phyloP scores from a whole-genome alignment of 148 eudicot genomes.

The Heliamphora exappendiculata region DNA sequence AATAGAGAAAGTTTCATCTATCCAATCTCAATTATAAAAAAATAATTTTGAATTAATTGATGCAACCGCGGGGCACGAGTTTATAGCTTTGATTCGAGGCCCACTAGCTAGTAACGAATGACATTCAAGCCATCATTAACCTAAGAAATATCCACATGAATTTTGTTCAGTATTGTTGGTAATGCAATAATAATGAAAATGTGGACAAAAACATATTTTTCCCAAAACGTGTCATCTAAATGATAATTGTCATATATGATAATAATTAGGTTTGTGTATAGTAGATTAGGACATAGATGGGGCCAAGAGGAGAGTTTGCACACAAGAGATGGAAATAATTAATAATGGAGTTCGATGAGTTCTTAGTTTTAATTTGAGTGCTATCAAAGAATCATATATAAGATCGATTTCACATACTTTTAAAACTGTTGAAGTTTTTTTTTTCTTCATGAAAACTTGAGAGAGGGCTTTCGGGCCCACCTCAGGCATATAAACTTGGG shows the following conservation, averaged over 20 bases:
- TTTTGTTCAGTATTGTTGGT: background rate
- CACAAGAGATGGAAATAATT: conserved; percentile 4
- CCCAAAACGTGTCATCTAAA: conserved; percentile 1
- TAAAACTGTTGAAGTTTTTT: background rate
- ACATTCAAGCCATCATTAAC: background rate
- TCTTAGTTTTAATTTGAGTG: too few species aligned
- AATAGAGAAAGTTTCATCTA: background rate
- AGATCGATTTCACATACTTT: background rate
- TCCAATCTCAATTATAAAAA: background rate
- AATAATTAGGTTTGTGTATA: conserved; percentile 1
- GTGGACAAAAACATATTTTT: background rate
- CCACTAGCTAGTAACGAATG: background rate
- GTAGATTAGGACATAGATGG: background rate
- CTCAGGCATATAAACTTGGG: too few species aligned
- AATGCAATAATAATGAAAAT: conserved; percentile 1
- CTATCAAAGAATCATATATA: background rate
- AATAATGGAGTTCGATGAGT: too few species aligned
- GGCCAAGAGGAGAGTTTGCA: background rate
- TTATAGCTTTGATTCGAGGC: background rate
- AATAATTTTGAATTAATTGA: background rate
- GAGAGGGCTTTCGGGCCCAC: too few species aligned
- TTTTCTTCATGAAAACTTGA: too few species aligned
- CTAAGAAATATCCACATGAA: background rate
- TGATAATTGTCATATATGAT: background rate
- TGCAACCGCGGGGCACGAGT: background rate